These are phyloP conservation scores for Metahyphopichia silvanorum DNA, from an alignment of 805 yeast species.

Conservation along the genomic window DNA sequence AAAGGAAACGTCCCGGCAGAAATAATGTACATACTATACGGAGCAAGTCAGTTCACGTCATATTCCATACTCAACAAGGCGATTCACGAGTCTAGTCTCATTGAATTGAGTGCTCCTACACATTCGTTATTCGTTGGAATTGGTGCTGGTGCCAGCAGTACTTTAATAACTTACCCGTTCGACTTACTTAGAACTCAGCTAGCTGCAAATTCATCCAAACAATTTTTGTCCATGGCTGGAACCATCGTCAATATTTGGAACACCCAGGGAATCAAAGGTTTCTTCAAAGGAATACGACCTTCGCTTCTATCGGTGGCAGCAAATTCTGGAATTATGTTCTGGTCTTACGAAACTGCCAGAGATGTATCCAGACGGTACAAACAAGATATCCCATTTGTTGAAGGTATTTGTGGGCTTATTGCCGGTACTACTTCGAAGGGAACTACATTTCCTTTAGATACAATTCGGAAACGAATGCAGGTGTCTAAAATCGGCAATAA, in stretches of 20 bases:
- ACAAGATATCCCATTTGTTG: slow-evolving; percentile 34
- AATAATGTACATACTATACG: slow-evolving; percentile 77
- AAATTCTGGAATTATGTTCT: slow-evolving; percentile 72
- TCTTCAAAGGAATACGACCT: slow-evolving; percentile 48
- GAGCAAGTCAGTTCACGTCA: slow-evolving; percentile 78
- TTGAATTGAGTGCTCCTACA: not conserved
- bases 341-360: slow-evolving; percentile 56
- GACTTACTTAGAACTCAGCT: slow-evolving; percentile 86
- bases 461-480: slow-evolving; percentile 75
- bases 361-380: slow-evolving; percentile 24
- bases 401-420: slow-evolving; percentile 61
- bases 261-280: slow-evolving; percentile 40
- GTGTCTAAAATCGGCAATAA: slow-evolving; percentile 31
- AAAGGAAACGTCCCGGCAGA: slow-evolving; percentile 95
- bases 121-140: slow-evolving; percentile 62
- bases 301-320: slow-evolving; percentile 63
- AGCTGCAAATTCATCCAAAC: slow-evolving; percentile 54
- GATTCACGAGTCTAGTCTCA: slow-evolving; percentile 19
- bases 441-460: slow-evolving; percentile 80
- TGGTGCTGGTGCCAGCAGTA: slow-evolving; percentile 72
- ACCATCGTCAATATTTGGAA: slow-evolving; percentile 23
- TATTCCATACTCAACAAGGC: slow-evolving; percentile 53
- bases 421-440: slow-evolving; percentile 80
- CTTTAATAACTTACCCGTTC: slow-evolving; percentile 78
- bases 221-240: slow-evolving; percentile 35